Evolutionary conservation across 306 rosid species (phyloP), one percentile per base, ranked within the genome.

Genomic region (Lagenaria siceraria): DNA sequence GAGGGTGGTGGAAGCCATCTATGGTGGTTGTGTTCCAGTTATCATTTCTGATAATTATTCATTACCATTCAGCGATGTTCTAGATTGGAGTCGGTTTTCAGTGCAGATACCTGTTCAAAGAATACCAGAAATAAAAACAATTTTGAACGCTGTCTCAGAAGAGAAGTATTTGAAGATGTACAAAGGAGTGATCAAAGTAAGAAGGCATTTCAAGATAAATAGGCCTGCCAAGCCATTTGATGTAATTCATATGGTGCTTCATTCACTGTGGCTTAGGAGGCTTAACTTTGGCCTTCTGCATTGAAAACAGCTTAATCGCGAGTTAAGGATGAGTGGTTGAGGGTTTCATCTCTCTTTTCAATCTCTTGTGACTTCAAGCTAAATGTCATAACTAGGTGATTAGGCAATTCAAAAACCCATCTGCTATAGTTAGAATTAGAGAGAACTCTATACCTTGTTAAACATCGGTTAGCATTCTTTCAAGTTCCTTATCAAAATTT

Each of bases 61-160:
- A 24, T 65, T 93, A 54, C 98, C 97, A n/a, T 88, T 93, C 11
- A 81, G 87, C 70, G 97, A 93, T 79, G 96, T 93, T 46, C 88
- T 93, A 0, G 78, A 93, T 63, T 88, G 97, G 98, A 88, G 64
- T 13, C 33, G 77, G n/a, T 89, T 93, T 77, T 90, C 98, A 0
- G 24, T 93, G 2, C 81, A 89, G 21, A 84, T 93, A 56, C 79
- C 83, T 2, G 86, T 82, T 21, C 79, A 78, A 6, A 86, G 69
- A 52, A 88, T 93, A 66, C 72, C 81, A 3, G 87, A 89, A 46
- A 89, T 89, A 53, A 93, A 90, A 86, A 79, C 22, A 22, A 83
- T 90, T 15, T 83, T 90, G 33, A 68, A 80, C 51, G 84, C 59
- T 52, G 79, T 90, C 76, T 53, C 93, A 17, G 24, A 73, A 27